These are phyloP conservation scores for Bacidia rubella DNA, from an alignment of 495 filamentous ascomycete species.

Conservation along the genomic window DNA sequence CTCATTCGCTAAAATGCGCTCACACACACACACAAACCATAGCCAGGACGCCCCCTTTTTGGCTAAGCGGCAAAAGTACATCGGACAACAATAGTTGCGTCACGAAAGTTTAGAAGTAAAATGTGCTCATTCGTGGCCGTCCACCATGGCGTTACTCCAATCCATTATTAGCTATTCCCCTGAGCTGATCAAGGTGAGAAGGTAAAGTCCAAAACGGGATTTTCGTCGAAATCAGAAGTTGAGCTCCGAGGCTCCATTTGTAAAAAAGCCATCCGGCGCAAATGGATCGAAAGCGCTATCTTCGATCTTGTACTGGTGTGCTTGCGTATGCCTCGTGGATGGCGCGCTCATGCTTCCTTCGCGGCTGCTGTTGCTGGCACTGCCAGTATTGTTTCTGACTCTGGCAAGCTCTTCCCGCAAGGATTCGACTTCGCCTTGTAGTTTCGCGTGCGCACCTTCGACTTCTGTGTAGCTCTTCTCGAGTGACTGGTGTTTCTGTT, in stretches of 20 bases:
- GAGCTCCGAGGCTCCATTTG: slow-evolving; percentile 1
- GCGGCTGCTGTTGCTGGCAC: slow-evolving; percentile 5
- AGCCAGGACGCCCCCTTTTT: no score
- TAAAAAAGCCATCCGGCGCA: slow-evolving; percentile 7
- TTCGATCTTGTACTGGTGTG: slow-evolving; percentile 3
- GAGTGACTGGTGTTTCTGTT: slow-evolving; percentile 19
- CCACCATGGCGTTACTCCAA: neutral
- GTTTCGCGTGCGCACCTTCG: slow-evolving; percentile 11
- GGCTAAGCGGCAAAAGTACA: neutral
- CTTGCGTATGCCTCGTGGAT: neutral
- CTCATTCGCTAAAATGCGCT: neutral
- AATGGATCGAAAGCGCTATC: slow-evolving; percentile 14
- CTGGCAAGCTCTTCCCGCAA: slow-evolving; percentile 16
- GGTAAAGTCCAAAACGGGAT: neutral
- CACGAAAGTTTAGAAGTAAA: neutral
- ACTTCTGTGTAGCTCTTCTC: slow-evolving; percentile 16
- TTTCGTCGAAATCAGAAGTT: neutral
- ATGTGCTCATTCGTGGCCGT: neutral
- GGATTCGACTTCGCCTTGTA: slow-evolving; percentile 19
- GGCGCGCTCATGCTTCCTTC: slow-evolving; percentile 10
- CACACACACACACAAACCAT: neutral
- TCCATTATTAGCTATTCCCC: neutral
- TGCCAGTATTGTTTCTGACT: slow-evolving; percentile 8
- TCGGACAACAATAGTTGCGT: neutral
- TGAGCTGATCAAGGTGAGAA: no score